Conservation (phyloP, 306 rosid species). For the Cucurbita maxima region DNA sequence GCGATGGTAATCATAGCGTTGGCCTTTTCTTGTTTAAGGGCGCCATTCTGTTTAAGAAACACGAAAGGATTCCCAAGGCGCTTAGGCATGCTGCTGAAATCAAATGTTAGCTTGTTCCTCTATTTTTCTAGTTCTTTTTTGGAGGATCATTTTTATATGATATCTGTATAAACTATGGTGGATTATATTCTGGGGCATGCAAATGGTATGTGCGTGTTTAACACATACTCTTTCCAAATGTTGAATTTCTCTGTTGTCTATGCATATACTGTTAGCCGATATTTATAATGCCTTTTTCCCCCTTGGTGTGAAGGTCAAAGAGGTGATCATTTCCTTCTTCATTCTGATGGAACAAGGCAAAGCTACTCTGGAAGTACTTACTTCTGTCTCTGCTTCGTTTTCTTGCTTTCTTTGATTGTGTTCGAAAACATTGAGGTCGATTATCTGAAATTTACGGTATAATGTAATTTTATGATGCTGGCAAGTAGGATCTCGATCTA, state of each 20-base stretch:
- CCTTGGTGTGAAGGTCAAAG: constrained; percentile 62
- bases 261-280: neutral
- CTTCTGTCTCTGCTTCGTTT: neutral
- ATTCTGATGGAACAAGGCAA: constrained; percentile 93
- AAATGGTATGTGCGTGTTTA: neutral
- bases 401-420: neutral
- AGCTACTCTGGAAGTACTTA: constrained; percentile 52
- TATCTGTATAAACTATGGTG: neutral
- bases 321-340: constrained; percentile 73
- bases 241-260: neutral
- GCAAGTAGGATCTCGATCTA: constrained; percentile 68
- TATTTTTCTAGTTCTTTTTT: neutral
- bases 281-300: neutral
- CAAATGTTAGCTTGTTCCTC: neutral
- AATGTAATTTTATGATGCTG: constrained; percentile 12
- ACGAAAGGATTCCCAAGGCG: neutral
- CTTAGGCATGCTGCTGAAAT: neutral
- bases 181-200: neutral
- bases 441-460: neutral
- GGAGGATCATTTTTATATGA: neutral
- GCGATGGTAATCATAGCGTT: neutral
- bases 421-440: neutral
- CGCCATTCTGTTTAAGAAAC: neutral
- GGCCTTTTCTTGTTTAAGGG: neutral
- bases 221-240: too few relatives aligned